These are phyloP conservation scores for Kokia cookei DNA, from an alignment of 441 rosid genomes.

Conservation along the genomic window DNA sequence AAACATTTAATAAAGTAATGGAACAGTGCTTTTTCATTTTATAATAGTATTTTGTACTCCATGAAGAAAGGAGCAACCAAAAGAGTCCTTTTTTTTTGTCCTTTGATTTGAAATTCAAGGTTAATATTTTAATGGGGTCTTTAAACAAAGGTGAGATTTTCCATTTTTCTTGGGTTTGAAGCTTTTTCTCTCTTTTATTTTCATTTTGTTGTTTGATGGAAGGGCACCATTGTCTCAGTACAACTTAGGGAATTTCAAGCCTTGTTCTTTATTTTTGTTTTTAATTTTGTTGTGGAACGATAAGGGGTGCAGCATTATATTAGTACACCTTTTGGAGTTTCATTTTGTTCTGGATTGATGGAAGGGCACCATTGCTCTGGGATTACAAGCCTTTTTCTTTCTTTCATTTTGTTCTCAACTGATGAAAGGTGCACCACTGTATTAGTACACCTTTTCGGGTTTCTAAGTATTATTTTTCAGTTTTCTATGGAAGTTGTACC, in stretches of 20 bases:
- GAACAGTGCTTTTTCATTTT: conserved; percentile 1
- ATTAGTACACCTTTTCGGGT: background rate
- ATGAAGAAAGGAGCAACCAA: conserved; percentile 15
- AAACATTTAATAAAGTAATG: background rate
- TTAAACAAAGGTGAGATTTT: conserved; percentile 33
- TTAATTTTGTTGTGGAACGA: background rate
- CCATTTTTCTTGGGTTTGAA: conserved; percentile 1
- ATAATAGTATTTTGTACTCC: conserved; percentile 15
- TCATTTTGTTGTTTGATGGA: background rate
- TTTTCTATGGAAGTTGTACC: background rate
- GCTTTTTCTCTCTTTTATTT: background rate
- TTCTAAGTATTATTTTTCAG: background rate
- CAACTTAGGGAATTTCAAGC: background rate
- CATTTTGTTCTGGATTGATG: background rate
- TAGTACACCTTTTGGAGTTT: background rate
- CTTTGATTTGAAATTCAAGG: conserved; percentile 38
- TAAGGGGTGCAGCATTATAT: background rate
- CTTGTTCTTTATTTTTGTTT: background rate
- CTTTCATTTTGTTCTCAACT: background rate
- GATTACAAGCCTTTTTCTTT: background rate
- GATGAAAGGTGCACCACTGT: background rate
- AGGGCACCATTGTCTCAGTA: background rate
- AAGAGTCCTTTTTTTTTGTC: conserved; percentile 7
- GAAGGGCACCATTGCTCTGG: background rate
- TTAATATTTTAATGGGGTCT: conserved; percentile 16